Evolutionary conservation across 2,329 filamentous ascomycete species (phyloP).

Genomic region (Colletotrichum shisoi): DNA sequence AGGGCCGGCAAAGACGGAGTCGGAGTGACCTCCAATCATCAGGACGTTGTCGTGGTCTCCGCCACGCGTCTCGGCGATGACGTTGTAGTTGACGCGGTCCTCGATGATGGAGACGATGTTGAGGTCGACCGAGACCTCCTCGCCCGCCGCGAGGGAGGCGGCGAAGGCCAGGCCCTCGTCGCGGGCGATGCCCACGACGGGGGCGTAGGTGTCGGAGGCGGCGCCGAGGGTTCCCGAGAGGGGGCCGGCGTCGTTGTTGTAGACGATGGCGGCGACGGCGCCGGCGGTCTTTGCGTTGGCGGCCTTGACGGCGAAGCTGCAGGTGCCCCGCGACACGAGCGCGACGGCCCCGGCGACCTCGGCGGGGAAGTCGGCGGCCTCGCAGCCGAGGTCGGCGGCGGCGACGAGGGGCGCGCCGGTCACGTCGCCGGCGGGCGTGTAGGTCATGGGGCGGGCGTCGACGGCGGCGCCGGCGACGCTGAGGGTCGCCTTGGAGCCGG

Average conservation of each 20-base stretch:
- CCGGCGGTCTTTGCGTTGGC: constrained; percentile 63
- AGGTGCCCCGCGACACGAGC: constrained; percentile 66
- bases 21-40: constrained; percentile 58
- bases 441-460: constrained; percentile 51
- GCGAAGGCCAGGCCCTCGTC: constrained; percentile 53
- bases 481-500: constrained; percentile 47
- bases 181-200: constrained; percentile 62
- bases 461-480: constrained; percentile 45
- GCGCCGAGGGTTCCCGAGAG: constrained; percentile 64
- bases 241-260: constrained; percentile 66
- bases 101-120: constrained; percentile 59
- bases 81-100: constrained; percentile 58
- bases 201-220: constrained; percentile 56
- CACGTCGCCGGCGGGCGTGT: constrained; percentile 59
- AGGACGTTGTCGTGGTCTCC: constrained; percentile 60
- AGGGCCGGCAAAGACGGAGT: constrained; percentile 59
- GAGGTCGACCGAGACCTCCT: constrained; percentile 47
- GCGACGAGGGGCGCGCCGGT: constrained; percentile 52
- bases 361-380: constrained; percentile 60
- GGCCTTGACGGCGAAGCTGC: constrained; percentile 67
- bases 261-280: constrained; percentile 65
- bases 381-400: constrained; percentile 63
- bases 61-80: constrained; percentile 59
- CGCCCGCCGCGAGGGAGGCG: constrained; percentile 45
- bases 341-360: constrained; percentile 64